phyloP scores from a whole-genome alignment of 2,329 filamentous ascomycete species.

The Westerdykella ornata region DNA sequence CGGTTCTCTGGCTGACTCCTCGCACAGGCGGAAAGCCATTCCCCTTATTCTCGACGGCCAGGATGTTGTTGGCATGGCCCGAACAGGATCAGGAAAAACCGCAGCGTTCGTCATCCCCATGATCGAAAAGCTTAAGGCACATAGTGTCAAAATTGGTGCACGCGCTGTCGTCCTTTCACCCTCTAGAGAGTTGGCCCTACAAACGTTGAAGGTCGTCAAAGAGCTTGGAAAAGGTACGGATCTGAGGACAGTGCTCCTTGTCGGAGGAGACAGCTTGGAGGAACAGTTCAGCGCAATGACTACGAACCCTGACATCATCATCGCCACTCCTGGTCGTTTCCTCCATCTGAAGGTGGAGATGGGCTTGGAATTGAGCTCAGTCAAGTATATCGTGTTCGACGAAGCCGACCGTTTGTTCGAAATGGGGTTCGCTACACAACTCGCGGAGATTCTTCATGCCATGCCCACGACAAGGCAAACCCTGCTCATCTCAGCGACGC shows the following conservation, averaged over 20 bases:
- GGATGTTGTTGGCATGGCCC: constrained; percentile 98
- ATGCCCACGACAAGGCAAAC: constrained; percentile 81
- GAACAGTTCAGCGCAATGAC: constrained; percentile 93
- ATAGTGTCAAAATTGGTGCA: constrained; percentile 79
- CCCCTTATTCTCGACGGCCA: constrained; percentile 81
- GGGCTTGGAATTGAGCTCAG: constrained; percentile 80
- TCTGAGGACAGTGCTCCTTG: constrained; percentile 79
- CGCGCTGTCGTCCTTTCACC: constrained; percentile 85
- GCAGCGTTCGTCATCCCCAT: constrained; percentile 97
- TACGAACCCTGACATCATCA: constrained; percentile 91
- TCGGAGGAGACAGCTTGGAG: constrained; percentile 91
- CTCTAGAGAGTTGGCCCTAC: constrained; percentile 86
- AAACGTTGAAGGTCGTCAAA: constrained; percentile 94
- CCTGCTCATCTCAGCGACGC: constrained; percentile 86
- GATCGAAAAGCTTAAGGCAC: constrained; percentile 86
- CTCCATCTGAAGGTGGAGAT: constrained; percentile 97
- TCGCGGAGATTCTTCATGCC: constrained; percentile 87
- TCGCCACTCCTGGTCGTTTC: constrained; percentile 93
- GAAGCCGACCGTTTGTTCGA: constrained; percentile 96
- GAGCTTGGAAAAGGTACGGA: constrained; percentile 88
- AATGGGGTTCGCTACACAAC: constrained; percentile 93
- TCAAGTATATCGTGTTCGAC: constrained; percentile 93
- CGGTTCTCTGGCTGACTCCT: constrained; percentile 63
- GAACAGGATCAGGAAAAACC: constrained; percentile 98
- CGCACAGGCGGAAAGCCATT: constrained; percentile 89